A percentile compares a stretch with the other conserved stretches of the same genome.
Evolutionary conservation across 1,139 yeast genomes (phyloP).

Genomic region (Kurtzmaniella quercitrusa): DNA sequence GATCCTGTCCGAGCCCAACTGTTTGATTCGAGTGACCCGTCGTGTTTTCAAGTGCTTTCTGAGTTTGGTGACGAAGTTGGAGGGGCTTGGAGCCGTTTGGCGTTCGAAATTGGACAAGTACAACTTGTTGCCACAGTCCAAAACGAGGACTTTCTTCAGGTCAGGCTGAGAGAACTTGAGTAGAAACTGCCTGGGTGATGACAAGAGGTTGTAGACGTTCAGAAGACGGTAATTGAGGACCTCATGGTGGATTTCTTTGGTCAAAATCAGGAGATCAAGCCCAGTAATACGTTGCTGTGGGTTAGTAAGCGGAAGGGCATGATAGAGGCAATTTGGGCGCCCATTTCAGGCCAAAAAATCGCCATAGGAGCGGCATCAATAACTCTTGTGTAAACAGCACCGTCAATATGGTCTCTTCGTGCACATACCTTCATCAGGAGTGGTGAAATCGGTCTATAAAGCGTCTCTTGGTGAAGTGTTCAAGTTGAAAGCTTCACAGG

Average conservation of each 20-base stretch:
- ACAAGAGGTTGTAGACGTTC: constrained; percentile 78
- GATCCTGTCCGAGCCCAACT: constrained; percentile 75
- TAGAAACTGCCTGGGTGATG: constrained; percentile 69
- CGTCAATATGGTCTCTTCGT: not conserved
- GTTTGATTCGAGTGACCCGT: constrained; percentile 67
- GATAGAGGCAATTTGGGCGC: too few species aligned
- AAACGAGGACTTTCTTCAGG: constrained; percentile 66
- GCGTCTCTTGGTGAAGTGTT: not conserved
- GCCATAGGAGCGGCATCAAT: too few species aligned
- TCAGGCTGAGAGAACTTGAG: constrained; percentile 83
- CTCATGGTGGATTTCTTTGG: constrained; percentile 56
- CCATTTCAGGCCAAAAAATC: too few species aligned
- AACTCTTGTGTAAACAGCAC: too few species aligned
- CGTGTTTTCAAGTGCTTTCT: constrained; percentile 83
- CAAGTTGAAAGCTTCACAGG: not conserved
- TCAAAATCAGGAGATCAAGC: constrained; percentile 70
- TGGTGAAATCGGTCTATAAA: not conserved
- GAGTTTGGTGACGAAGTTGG: constrained; percentile 78
- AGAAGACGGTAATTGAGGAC: constrained; percentile 68
- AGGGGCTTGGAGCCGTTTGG: constrained; percentile 75
- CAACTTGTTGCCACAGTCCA: constrained; percentile 83
- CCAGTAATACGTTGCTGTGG: constrained; percentile 79
- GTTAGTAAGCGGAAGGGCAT: constrained; percentile 10
- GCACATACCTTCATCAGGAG: not conserved
- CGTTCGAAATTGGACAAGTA: constrained; percentile 80